phyloP scores from a whole-genome alignment of 192 early-diverging fungal genomes.

The Radiomyces spectabilis region DNA sequence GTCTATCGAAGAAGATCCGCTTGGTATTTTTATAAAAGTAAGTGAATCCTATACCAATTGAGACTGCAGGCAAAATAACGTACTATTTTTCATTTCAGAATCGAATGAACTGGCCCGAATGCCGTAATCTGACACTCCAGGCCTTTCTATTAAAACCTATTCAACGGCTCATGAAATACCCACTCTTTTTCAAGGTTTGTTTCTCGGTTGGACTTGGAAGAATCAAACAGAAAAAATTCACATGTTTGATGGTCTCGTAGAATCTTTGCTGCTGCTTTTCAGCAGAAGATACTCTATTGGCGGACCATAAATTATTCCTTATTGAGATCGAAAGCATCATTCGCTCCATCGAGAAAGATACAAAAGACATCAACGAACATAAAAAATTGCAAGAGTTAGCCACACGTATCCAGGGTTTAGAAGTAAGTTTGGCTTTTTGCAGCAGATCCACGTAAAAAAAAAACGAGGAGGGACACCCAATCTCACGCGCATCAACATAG shows the following conservation, averaged over 20 bases:
- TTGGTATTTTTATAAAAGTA: constrained; percentile 7
- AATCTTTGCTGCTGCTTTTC: neutral
- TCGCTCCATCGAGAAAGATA: constrained; percentile 6
- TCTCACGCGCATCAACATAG: neutral
- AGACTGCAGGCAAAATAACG: neutral
- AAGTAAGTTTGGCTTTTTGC: no score
- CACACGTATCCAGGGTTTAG: constrained; percentile 9
- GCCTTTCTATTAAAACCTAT: constrained; percentile 38
- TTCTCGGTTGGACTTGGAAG: neutral
- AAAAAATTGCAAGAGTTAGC: constrained; percentile 11
- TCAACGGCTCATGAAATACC: constrained; percentile 39
- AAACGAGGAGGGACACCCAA: no score
- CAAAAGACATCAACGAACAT: constrained; percentile 3
- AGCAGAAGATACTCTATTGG: neutral
- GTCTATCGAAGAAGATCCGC: neutral
- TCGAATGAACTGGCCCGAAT: constrained; percentile 16
- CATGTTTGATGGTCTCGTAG: neutral
- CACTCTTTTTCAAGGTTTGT: constrained; percentile 38
- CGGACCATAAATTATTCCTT: neutral
- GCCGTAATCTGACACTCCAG: constrained; percentile 32
- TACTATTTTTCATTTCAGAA: neutral
- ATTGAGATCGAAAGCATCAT: constrained; percentile 4
- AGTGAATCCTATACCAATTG: neutral
- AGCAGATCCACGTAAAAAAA: no score
- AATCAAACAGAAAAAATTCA: neutral